phyloP scores from a whole-genome alignment of 495 filamentous ascomycete species.

The Evansstolkia leycettana region DNA sequence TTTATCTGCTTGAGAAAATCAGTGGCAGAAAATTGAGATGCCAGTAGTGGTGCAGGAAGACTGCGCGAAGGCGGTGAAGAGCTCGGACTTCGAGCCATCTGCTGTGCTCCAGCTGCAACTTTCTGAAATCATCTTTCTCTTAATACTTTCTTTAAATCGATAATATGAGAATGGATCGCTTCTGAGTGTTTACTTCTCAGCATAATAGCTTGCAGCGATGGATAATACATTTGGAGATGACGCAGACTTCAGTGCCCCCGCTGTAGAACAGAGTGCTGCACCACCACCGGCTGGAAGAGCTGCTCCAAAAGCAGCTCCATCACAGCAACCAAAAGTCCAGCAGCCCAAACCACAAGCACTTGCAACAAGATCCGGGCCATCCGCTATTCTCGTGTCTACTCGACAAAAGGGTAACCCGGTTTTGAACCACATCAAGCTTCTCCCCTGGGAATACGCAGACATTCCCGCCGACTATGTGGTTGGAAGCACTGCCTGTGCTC shows the following conservation, averaged over 20 bases:
- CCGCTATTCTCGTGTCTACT: slow-evolving; percentile 71
- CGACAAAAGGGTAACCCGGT: slow-evolving; percentile 94
- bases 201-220: too few relatives aligned
- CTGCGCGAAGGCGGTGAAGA: slow-evolving; percentile 14
- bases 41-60: slow-evolving; percentile 12
- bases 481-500: slow-evolving; percentile 73
- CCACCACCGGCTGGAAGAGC: slow-evolving; percentile 10
- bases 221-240: slow-evolving; percentile 52
- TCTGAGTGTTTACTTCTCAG: too few relatives aligned
- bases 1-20: slow-evolving; percentile 24
- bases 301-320: slow-evolving; percentile 3
- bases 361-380: slow-evolving; percentile 52
- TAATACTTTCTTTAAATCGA: too few relatives aligned
- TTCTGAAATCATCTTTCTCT: slow-evolving; percentile 2
- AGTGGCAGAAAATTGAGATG: slow-evolving; percentile 30
- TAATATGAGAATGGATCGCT: too few relatives aligned
- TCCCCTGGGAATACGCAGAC: slow-evolving; percentile 96
- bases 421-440: slow-evolving; percentile 61
- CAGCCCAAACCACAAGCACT: slow-evolving; percentile 83
- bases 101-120: slow-evolving; percentile 11
- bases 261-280: slow-evolving; percentile 26
- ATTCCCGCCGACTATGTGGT: slow-evolving; percentile 89
- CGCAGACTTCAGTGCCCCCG: slow-evolving; percentile 41
- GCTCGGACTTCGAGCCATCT: background rate
- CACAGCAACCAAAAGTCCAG: slow-evolving; percentile 45